Evolutionary conservation across 345 rosid species (phyloP), one percentile per base, ranked within the genome.

Genomic region (Boechera divaricarpa): DNA sequence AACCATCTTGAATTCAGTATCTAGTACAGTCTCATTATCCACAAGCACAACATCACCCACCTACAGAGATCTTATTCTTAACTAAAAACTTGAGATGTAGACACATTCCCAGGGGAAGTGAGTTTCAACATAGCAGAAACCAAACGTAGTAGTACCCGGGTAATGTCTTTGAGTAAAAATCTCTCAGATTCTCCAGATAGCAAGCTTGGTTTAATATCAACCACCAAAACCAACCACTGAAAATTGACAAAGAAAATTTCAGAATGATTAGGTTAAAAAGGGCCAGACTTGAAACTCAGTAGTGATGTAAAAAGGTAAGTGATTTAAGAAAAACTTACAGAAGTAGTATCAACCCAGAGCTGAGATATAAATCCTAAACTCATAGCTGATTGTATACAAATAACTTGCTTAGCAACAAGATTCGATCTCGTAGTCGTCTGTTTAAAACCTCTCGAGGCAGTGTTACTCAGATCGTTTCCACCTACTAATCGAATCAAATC

Each of bases 31-130:
- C 71, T 90, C 95, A 70, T 88, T 82, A 79, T 87, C 76, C 38
- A 94, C 91, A 67, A 94, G 95, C 68, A 91, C 85, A 39, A 94
- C 93, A 83, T 90, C 97, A 77, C 97, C 98, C 39, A 94, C 91
- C 97, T 91, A 82, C 51, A 64, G 64, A 76, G 70, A 75, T 9
- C 11, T 21, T 21, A 21, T 21, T 21, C 24, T 61, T 62, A 26
- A 56, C 35, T 26, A 73, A 29, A 52, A 63, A 74, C 21, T 10
- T 48, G 49, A 58, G 48, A 28, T 58, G n/a, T 32, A 38, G 13
- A 72, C 41, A 51, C 56, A 67, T 51, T 21, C 33, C 15, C 48
- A 48, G 4, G 18, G 1, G 16, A 64, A 56, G 9, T 16, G 4
- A 55, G 28, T 45, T 48, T 32, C 24, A 58, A 39, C 1, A 7